Evolutionary conservation across 805 yeast species (phyloP), one percentile per base, ranked within the genome.

Genomic region (Wilhelminamyces savonicus): DNA sequence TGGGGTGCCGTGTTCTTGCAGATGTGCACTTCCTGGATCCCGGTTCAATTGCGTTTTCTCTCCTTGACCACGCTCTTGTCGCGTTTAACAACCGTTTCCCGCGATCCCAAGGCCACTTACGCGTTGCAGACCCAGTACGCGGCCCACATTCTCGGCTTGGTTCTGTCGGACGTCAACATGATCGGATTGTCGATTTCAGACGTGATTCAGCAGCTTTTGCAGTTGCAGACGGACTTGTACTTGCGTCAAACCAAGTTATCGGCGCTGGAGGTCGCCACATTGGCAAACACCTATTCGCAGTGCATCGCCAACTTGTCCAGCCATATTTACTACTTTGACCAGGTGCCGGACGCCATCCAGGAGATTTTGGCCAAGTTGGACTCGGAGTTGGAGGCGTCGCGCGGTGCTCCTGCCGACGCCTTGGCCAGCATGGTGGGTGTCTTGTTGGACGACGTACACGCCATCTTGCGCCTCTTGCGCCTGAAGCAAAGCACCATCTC

Each of bases 141-240:
- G 17, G 54, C 55, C 27, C 51, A 71, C 31, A 61, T 77, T 6
- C 56, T 77, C 7, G 78, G 79, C 9, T 56, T 86, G 18, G 62
- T 88, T n/a, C 68, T 80, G 1, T 79, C 92, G 0, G 78, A 78
- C 23, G 85, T 85, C 24, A 85, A 82, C 50, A 75, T 90, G 69
- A 80, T 87, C 37, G 97, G 97, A 0, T 61, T 92, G 26, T 82
- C 95, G 8, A 82, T 87, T 5, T 66, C 86, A 22, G 97, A 88
- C 50, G 71, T 83, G 22, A 66, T 82, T 50, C 74, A 78, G 37
- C 75, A 70, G 32, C 48, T 82, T 5, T 53, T 82, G 24, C 49
- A 55, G 8, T 61, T 75, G 27, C 83, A 81, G 43, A 46, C 63
- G 10, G 39, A 41, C 24, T 47, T 63, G 26, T 43, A 50, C 24